These are phyloP conservation scores for Dactylonectria estremocensis DNA, from an alignment of 2,329 filamentous ascomycete genomes.

Conservation along the genomic window DNA sequence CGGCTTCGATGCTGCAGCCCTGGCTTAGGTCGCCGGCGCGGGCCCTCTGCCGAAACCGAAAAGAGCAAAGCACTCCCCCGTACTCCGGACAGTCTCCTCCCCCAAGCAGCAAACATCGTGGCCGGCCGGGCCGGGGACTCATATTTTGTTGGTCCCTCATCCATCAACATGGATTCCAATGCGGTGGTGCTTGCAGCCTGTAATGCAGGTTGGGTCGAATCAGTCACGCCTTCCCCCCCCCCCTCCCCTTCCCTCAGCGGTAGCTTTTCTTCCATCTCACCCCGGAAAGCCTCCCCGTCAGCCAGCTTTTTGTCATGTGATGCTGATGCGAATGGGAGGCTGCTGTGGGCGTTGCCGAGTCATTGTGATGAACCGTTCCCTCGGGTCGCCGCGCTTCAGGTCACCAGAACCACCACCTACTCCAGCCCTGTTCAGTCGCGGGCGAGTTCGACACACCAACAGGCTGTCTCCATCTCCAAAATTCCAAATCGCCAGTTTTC, in stretches of 20 bases:
- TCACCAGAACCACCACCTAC: constrained; percentile 3
- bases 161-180: too few species aligned
- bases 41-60: neutral
- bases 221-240: neutral
- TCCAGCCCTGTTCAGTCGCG: neutral
- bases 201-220: neutral
- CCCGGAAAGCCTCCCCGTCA: constrained; percentile 41
- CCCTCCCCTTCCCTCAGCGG: neutral
- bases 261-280: constrained; percentile 19
- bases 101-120: neutral
- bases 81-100: neutral
- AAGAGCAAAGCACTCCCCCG: too few species aligned
- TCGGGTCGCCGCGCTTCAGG: constrained; percentile 40
- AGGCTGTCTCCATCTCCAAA: neutral
- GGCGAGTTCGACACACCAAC: neutral
- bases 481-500: too few species aligned
- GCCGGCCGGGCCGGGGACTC: neutral
- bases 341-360: constrained; percentile 39
- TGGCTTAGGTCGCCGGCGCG: neutral
- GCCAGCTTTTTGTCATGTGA: constrained; percentile 46
- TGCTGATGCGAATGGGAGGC: constrained; percentile 48
- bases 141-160: neutral
- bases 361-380: constrained; percentile 47
- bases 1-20: too few species aligned
- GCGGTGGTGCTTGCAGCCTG: neutral